phyloP scores from a whole-genome alignment of 441 rosid species.

The Rhodomyrtus psidioides region DNA sequence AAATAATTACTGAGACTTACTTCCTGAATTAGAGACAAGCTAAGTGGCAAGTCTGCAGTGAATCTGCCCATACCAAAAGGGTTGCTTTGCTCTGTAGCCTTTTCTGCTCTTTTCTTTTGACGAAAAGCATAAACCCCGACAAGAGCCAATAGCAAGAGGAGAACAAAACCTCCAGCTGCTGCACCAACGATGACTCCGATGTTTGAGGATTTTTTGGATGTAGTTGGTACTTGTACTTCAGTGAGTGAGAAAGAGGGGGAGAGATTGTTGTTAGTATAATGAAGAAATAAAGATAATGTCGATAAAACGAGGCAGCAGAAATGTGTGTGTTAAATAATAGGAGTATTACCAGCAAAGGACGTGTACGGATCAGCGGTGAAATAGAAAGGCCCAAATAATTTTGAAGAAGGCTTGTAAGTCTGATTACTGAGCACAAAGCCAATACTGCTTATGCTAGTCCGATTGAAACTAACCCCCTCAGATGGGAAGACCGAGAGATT shows the following conservation, averaged over 20 bases:
- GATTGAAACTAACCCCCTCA: slow-evolving; percentile 23
- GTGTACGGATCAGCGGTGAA: slow-evolving; percentile 19
- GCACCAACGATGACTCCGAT: slow-evolving; percentile 50
- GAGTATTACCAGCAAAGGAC: slow-evolving; percentile 30
- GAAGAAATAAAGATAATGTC: not conserved
- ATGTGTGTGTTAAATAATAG: not conserved
- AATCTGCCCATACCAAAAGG: slow-evolving; percentile 50
- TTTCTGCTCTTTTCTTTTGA: slow-evolving; percentile 64
- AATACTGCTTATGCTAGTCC: slow-evolving; percentile 16
- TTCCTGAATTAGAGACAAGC: not conserved
- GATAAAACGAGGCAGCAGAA: not conserved
- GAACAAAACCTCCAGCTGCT: slow-evolving; percentile 32
- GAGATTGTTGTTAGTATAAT: not conserved
- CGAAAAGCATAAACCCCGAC: slow-evolving; percentile 59
- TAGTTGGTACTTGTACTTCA: not conserved
- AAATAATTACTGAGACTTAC: not conserved
- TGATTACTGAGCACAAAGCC: slow-evolving; percentile 43
- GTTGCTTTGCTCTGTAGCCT: slow-evolving; percentile 40
- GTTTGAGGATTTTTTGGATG: slow-evolving; percentile 24
- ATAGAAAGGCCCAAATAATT: slow-evolving; percentile 40
- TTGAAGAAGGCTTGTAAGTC: slow-evolving; percentile 51
- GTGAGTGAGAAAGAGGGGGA: not conserved
- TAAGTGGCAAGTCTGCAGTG: not conserved
- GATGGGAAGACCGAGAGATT: slow-evolving; percentile 43
- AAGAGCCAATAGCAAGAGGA: slow-evolving; percentile 37